Evolutionary conservation across 148 eudicot genomes (phyloP).

Genomic region (Chenopodium suecicum): DNA sequence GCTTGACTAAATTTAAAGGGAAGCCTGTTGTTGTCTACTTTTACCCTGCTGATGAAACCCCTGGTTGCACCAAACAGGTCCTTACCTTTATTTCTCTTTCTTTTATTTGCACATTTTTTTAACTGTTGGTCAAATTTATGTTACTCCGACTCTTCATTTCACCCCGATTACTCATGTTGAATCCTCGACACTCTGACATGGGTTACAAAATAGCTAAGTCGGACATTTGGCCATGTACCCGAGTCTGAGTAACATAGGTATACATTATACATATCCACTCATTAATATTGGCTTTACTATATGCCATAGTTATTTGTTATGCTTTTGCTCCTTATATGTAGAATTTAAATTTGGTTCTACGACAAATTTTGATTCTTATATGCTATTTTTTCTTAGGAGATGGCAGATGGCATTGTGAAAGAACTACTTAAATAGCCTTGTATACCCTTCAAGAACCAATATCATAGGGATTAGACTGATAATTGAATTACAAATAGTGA

Average conservation of each 20-base stretch:
- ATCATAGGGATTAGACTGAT: background rate
- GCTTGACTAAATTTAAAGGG: constrained; percentile 82
- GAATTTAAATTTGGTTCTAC: background rate
- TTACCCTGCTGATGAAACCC: constrained; percentile 99
- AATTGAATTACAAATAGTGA: background rate
- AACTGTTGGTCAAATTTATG: no score
- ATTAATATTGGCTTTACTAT: background rate
- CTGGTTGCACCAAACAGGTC: constrained; percentile 99
- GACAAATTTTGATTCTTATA: background rate
- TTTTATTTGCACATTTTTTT: background rate
- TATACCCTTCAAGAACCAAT: background rate
- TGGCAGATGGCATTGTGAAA: background rate
- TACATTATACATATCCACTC: no score
- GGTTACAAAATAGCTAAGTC: no score
- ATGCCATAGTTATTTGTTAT: no score
- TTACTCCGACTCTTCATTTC: no score
- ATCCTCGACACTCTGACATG: no score
- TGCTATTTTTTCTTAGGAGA: background rate
- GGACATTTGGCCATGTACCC: no score
- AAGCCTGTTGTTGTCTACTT: constrained; percentile 92
- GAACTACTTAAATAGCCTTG: background rate
- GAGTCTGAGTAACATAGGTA: no score
- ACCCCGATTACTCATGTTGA: no score
- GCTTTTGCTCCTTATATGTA: background rate
- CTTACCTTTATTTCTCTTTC: background rate